phyloP scores from a whole-genome alignment of 1,139 yeast genomes.

The Lodderomyces beijingensis region DNA sequence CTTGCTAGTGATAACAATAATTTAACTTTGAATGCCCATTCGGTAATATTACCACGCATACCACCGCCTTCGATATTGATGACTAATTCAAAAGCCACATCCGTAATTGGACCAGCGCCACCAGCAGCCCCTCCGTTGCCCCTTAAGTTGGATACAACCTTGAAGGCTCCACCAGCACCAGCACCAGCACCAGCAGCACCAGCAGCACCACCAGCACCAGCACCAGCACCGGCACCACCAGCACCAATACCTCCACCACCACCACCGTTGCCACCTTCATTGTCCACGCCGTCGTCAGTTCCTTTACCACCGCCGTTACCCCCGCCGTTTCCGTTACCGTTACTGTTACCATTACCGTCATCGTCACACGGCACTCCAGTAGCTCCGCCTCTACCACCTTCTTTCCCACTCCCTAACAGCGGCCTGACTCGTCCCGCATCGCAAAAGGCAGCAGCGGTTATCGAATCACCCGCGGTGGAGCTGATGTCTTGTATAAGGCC shows the following conservation, averaged over 20 bases:
- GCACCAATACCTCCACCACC: constrained; percentile 1
- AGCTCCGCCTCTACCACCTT: constrained; percentile 6
- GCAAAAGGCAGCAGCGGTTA: too few relatives aligned
- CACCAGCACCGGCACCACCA: constrained; percentile 2
- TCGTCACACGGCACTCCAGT: constrained; percentile 16
- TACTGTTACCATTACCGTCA: constrained; percentile 8
- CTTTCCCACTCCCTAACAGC: constrained; percentile 2
- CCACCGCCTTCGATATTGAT: constrained; percentile 7
- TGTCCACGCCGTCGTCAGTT: constrained; percentile 2
- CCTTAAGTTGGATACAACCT: not conserved
- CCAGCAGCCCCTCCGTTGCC: not conserved
- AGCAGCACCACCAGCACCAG: constrained; percentile 1
- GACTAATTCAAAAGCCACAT: not conserved
- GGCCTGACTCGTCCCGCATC: too few relatives aligned
- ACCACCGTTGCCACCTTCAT: not conserved
- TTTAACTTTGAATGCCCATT: too few relatives aligned
- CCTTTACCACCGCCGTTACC: constrained; percentile 4
- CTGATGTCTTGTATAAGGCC: constrained; percentile 37
- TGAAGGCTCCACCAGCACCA: not conserved
- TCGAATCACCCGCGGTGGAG: too few relatives aligned
- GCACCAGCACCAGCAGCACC: not conserved
- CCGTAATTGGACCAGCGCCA: not conserved
- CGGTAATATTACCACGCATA: too few relatives aligned
- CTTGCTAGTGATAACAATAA: too few relatives aligned
- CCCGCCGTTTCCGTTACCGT: constrained; percentile 4